These are phyloP conservation scores for Aureobasidium mangrovei DNA, from an alignment of 2,329 filamentous ascomycete species.

Conservation along the genomic window DNA sequence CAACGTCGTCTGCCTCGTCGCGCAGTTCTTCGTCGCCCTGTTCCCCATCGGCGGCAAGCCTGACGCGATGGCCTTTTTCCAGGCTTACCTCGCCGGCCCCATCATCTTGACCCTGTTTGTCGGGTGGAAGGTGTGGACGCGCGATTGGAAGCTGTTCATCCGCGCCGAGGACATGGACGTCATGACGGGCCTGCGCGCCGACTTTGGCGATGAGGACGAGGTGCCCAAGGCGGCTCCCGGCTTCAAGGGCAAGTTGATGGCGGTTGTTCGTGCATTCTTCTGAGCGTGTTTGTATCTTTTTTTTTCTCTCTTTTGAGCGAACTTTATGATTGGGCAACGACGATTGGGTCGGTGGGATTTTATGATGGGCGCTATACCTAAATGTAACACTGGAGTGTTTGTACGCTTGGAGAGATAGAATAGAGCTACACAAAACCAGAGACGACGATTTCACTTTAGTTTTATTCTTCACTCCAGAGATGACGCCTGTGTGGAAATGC, in stretches of 20 bases:
- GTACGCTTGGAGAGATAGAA: not conserved
- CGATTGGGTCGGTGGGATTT: not conserved
- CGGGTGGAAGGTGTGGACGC: constrained; percentile 18
- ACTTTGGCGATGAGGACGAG: constrained; percentile 6
- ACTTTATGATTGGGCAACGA: not conserved
- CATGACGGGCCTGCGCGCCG: constrained; percentile 14
- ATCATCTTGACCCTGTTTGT: constrained; percentile 20
- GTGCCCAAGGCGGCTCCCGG: not conserved
- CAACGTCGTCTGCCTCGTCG: constrained; percentile 44
- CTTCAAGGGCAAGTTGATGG: constrained; percentile 1
- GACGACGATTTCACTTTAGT: not conserved
- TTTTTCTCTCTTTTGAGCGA: not conserved
- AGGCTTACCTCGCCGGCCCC: constrained; percentile 19
- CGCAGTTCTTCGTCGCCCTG: constrained; percentile 28
- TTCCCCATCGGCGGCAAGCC: constrained; percentile 14
- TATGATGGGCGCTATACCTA: constrained; percentile 7
- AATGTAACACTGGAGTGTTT: not conserved
- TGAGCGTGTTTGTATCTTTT: not conserved
- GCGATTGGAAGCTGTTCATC: constrained; percentile 17
- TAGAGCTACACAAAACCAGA: not conserved
- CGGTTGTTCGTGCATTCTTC: constrained; percentile 1
- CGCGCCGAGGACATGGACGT: constrained; percentile 20
- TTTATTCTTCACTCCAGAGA: not conserved
- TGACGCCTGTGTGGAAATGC: too few species aligned
- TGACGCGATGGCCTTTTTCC: constrained; percentile 18